Base-by-base conservation (phyloP, 2,329 filamentous ascomycete species). In the Endocalyx cinctus region DNA sequence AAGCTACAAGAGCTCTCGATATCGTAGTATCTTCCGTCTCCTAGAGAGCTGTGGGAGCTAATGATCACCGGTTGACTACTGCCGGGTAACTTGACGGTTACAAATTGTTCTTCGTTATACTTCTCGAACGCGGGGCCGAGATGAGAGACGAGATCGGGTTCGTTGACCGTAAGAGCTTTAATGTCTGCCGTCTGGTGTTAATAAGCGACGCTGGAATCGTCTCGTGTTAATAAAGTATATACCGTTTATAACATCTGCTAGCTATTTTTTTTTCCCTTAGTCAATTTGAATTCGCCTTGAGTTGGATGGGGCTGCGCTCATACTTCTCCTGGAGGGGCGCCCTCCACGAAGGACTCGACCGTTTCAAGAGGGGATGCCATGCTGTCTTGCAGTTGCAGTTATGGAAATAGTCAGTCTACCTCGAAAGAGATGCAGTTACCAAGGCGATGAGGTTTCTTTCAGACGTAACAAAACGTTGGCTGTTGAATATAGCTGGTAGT, bases 301-400 rank as follows among this genome's bases (percentile, higher is more conserved):
- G 37, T 29, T 30, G 33, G 32, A 29, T 31, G 30, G 26, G 28
- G 29, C 26, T 35, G 35, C 43, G 42, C 45, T 33, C 46, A 29
- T 77, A 95, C 90, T 84, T 98, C 92, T 70, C 92, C 92, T 15
- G 92, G 92, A 29, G 92, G 92, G 52, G 92, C 88, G 56, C 87
- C 87, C 68, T 94, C 82, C 46, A 98, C 82, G 62, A 97, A 98
- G 32, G 88, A 82, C 48, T 88, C 84, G 46, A 87, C 71, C 35
- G 80, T 79, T 41, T 77, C 71, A 43, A 77, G 48, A 36, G 67
- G 59, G 33, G 57, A 56, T 13, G 67, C 53, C 50, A 63, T 60
- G 10, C 15, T 14, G 25, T 22, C 6, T 11, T 6, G 25, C 25
- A 12, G 16, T 14, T 8, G 25, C 14, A 4, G 2, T 5, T 12